Evolutionary conservation across 768 basidiomycete species (phyloP).

Genomic region (Cystobasidium onofrii): DNA sequence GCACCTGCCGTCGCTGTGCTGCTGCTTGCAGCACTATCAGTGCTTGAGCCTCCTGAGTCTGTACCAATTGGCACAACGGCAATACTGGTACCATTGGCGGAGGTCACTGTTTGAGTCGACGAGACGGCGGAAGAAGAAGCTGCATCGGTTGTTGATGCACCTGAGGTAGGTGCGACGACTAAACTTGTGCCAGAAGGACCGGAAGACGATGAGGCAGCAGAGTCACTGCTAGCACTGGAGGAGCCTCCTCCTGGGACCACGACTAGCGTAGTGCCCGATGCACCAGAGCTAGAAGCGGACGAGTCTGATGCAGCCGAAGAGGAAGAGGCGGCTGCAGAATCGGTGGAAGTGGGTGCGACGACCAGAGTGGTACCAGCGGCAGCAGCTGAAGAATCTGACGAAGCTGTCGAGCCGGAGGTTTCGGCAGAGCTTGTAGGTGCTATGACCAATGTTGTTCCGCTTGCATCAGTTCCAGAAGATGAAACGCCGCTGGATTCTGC

Average conservation of each 20-base stretch:
- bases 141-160: not conserved
- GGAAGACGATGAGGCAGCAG: slow-evolving; percentile 2
- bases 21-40: not conserved
- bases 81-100: slow-evolving; percentile 14
- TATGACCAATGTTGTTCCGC: not conserved
- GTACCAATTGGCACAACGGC: not conserved
- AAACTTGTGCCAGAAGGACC: not conserved
- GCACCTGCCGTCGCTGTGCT: too few species aligned
- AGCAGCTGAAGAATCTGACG: not conserved
- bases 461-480: not conserved
- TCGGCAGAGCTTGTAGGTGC: not conserved
- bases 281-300: not conserved
- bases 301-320: not conserved
- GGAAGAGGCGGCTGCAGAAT: not conserved
- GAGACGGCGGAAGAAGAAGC: not conserved
- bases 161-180: not conserved
- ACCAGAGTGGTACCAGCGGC: slow-evolving; percentile 3
- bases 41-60: not conserved
- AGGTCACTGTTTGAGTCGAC: not conserved
- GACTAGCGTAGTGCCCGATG: not conserved
- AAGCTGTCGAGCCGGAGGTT: not conserved
- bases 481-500: not conserved
- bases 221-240: not conserved
- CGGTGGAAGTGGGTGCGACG: not conserved
- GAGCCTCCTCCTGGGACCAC: not conserved